phyloP scores from a whole-genome alignment of 1,284 basidiomycete species.

The Leccinum fuscescens region DNA sequence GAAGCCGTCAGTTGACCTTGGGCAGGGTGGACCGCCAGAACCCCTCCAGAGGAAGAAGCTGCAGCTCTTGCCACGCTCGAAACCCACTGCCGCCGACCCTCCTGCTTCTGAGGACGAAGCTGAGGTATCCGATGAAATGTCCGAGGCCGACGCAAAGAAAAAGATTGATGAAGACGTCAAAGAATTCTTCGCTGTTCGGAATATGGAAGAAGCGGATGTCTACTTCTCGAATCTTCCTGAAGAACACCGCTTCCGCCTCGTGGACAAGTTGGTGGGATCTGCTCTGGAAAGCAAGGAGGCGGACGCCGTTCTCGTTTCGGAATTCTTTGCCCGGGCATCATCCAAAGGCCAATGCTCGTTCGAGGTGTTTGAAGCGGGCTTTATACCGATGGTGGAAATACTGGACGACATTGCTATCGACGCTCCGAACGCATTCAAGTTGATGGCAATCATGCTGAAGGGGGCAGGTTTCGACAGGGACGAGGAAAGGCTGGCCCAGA shows the following conservation, averaged over 20 bases:
- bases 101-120: slow-evolving; percentile 56
- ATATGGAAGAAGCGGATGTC: slow-evolving; percentile 82
- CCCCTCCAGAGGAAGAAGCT: slow-evolving; percentile 70
- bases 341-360: slow-evolving; percentile 53
- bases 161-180: slow-evolving; percentile 81
- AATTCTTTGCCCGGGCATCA: slow-evolving; percentile 59
- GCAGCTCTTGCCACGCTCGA: slow-evolving; percentile 50
- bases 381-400: slow-evolving; percentile 65
- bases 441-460: slow-evolving; percentile 74
- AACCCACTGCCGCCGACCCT: slow-evolving; percentile 37
- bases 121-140: slow-evolving; percentile 52
- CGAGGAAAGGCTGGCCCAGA: slow-evolving; percentile 51
- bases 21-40: slow-evolving; percentile 34
- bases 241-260: slow-evolving; percentile 61
- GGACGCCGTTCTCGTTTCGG: slow-evolving; percentile 78
- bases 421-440: slow-evolving; percentile 80
- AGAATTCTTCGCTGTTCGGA: slow-evolving; percentile 75
- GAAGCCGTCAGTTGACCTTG: slow-evolving; percentile 47
- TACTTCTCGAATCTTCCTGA: slow-evolving; percentile 75
- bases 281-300: slow-evolving; percentile 82
- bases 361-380: slow-evolving; percentile 66
- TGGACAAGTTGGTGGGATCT: slow-evolving; percentile 70
- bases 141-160: slow-evolving; percentile 68
- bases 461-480: slow-evolving; percentile 61
- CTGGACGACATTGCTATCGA: slow-evolving; percentile 89